These are phyloP conservation scores for Ciborinia camelliae DNA, from an alignment of 2,329 filamentous ascomycete genomes.

Conservation along the genomic window DNA sequence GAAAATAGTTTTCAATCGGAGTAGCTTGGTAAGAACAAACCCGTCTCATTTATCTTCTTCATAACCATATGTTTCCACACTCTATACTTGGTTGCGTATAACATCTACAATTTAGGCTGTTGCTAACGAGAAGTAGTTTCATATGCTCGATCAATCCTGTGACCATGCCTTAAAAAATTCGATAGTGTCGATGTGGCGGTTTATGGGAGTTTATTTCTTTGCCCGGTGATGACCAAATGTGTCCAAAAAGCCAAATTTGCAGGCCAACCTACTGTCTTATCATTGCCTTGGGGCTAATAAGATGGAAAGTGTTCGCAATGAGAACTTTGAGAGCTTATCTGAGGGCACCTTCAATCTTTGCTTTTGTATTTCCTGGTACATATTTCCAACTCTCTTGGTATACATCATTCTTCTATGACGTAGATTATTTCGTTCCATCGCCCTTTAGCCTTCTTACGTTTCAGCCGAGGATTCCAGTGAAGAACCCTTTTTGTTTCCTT, in stretches of 20 bases:
- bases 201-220: slow-evolving; percentile 22
- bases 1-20: slow-evolving; percentile 42
- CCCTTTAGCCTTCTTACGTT: background rate
- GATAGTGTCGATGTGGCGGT: slow-evolving; percentile 21
- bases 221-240: slow-evolving; percentile 40
- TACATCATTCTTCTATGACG: background rate
- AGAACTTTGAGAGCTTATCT: slow-evolving; percentile 42
- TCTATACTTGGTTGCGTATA: background rate
- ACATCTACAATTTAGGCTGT: background rate
- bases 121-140: slow-evolving; percentile 25
- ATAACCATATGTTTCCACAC: background rate
- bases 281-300: slow-evolving; percentile 22
- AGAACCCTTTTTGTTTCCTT: background rate
- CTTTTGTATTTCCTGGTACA: background rate
- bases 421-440: background rate
- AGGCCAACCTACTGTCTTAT: slow-evolving; percentile 36
- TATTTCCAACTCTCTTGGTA: background rate
- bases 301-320: slow-evolving; percentile 38
- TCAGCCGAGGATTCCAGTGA: background rate
- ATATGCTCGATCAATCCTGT: slow-evolving; percentile 11
- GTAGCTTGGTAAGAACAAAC: slow-evolving; percentile 31
- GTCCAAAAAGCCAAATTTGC: slow-evolving; percentile 42
- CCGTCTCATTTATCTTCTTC: background rate
- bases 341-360: slow-evolving; percentile 33
- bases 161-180: slow-evolving; percentile 17